These are phyloP conservation scores for Penicillium taxi DNA, from an alignment of 495 filamentous ascomycete species.

Conservation along the genomic window DNA sequence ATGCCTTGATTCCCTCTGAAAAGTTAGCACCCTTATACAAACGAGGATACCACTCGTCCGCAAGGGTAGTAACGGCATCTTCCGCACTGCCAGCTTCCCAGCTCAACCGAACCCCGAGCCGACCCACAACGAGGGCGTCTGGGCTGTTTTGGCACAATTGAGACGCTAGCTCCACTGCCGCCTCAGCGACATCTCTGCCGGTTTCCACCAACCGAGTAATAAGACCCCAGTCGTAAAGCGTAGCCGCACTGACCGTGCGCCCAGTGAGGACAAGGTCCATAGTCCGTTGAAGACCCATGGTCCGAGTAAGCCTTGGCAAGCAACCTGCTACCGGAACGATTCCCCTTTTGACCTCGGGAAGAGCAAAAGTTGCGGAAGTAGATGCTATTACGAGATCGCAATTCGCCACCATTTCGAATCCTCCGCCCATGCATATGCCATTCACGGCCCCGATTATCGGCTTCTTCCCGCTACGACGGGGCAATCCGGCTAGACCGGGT, in stretches of 20 bases:
- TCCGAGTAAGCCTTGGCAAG: conserved; percentile 63
- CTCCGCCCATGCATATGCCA: conserved; percentile 68
- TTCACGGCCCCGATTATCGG: conserved; percentile 71
- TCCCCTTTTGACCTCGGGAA: conserved; percentile 64
- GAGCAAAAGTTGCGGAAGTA: conserved; percentile 44
- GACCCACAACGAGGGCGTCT: conserved; percentile 59
- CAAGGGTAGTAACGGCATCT: conserved; percentile 50
- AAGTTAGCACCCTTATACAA: conserved; percentile 66
- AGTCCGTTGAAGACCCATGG: conserved; percentile 58
- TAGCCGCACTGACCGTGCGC: conserved; percentile 44
- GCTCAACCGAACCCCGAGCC: conserved; percentile 56
- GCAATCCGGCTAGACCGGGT: conserved; percentile 47
- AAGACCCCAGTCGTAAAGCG: conserved; percentile 59
- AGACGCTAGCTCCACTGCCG: conserved; percentile 13
- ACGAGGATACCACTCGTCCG: conserved; percentile 48
- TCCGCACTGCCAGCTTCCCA: conserved; percentile 61
- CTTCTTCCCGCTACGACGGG: conserved; percentile 40
- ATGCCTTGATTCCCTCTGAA: conserved; percentile 66
- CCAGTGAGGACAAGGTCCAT: conserved; percentile 65
- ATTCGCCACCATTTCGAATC: conserved; percentile 64
- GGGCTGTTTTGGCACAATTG: conserved; percentile 49
- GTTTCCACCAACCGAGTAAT: conserved; percentile 33
- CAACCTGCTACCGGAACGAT: conserved; percentile 64
- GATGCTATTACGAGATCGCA: conserved; percentile 61
- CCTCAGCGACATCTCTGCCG: conserved; percentile 21